Base-by-base conservation (phyloP, 768 basidiomycete genomes). In the Boletus tylopilopsis region DNA sequence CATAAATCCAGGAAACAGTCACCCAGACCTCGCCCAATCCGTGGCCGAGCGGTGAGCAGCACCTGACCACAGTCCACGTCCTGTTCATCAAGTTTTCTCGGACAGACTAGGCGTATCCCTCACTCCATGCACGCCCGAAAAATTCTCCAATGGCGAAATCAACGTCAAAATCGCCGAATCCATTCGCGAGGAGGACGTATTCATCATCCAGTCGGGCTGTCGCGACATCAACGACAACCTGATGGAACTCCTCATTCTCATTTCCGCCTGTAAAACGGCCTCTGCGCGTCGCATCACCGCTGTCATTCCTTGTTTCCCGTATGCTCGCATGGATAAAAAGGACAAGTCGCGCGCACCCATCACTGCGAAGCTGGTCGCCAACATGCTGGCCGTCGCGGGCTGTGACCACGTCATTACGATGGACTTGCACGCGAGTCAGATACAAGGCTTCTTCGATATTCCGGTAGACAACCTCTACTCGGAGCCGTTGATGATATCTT, bases 391-490 rank as follows among this genome's bases (percentile, higher is more conserved):
- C 37, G 90, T 96, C 40, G 94, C 96, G 9, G 95, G 95, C 19
- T 96, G 94, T 65, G 95, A 98, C 71, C 95, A 98, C 64, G 87
- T 99, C 62, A 97, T 99, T 59, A 97, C 95, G n/a, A 95, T 98
- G 88, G 94, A 98, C 68, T 74, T 98, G 43, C 95, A 97, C 64
- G 94, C 95, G 35, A 89, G 88, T 61, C 95, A 98, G 73, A 98
- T 97, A 52, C 95, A 98, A 66, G 95, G 95, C 7, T 98, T 98
- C 76, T 98, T 98, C 68, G 94, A 97, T 68, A 92, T 98, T 56
- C 95, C 95, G 8, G 94, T 96, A 23, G 95, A 98, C 73, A 98
- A 98, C 68, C 76, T 98, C 38, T 98, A 87, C 73, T 94, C 91
- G 32, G 95, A 99, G 68, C 93, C 96, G 2, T 75, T 94, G 52